Evolutionary conservation across 352 stramenopile genomes (phyloP).

Genomic region (Phytophthora nicotianae): DNA sequence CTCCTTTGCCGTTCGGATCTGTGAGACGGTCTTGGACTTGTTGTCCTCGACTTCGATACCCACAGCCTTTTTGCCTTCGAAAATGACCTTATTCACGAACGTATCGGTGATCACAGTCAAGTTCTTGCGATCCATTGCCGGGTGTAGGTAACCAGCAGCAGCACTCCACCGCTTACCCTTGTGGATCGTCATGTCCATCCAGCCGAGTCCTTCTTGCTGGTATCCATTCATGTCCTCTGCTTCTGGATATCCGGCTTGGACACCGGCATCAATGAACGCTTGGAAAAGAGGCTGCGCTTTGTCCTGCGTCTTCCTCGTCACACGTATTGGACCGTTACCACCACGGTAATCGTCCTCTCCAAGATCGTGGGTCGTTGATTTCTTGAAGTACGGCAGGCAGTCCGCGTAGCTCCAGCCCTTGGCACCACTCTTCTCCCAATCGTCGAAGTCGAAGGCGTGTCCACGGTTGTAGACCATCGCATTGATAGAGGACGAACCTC

Average conservation of each 20-base stretch:
- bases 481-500: conserved; percentile 88
- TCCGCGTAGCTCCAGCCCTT: conserved; percentile 83
- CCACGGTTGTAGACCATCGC: conserved; percentile 90
- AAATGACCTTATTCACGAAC: conserved; percentile 78
- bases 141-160: conserved; percentile 65
- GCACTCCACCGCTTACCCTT: conserved; percentile 79
- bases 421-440: conserved; percentile 70
- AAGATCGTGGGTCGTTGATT: conserved; percentile 67
- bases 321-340: conserved; percentile 65
- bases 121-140: conserved; percentile 56
- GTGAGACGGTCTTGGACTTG: conserved; percentile 48
- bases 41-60: conserved; percentile 73
- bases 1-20: conserved; percentile 70
- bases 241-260: conserved; percentile 77
- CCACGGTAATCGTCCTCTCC: conserved; percentile 73
- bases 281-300: conserved; percentile 80
- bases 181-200: conserved; percentile 87
- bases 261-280: conserved; percentile 79
- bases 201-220: conserved; percentile 85
- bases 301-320: conserved; percentile 48
- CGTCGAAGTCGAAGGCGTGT: conserved; percentile 80
- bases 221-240: conserved; percentile 88
- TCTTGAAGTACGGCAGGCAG: conserved; percentile 84
- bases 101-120: conserved; percentile 77
- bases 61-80: conserved; percentile 71